Percentiles rank a stretch among this genome's conserved stretches.
phyloP scores from a whole-genome alignment of 257 asterid species.

The Voacanga thouarsii region DNA sequence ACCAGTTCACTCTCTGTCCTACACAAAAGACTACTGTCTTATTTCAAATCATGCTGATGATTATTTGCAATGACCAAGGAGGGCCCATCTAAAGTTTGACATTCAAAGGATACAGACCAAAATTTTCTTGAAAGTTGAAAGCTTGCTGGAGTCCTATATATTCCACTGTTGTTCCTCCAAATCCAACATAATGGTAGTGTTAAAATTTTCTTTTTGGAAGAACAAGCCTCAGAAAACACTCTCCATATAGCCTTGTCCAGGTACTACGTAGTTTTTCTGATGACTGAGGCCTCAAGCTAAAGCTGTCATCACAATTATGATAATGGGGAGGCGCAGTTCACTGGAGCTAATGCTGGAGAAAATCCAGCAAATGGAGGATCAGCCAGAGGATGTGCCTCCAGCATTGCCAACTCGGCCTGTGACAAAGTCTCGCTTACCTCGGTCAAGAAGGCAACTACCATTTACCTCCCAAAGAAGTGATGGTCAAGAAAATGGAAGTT shows the following conservation, averaged over 20 bases:
- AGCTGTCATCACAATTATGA: conserved; percentile 26
- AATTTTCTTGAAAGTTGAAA: conserved; percentile 27
- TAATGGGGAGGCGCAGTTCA: conserved; percentile 56
- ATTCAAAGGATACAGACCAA: conserved; percentile 32
- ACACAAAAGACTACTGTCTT: background rate
- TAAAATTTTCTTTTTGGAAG: conserved; percentile 29
- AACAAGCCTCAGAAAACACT: conserved; percentile 22
- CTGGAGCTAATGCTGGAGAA: conserved; percentile 71
- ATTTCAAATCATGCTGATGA: background rate
- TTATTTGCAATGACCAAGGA: background rate
- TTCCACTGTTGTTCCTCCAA: conserved; percentile 27
- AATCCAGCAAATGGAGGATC: conserved; percentile 48
- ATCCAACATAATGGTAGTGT: conserved; percentile 4
- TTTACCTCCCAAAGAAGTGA: conserved; percentile 15
- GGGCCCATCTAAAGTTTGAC: conserved; percentile 24
- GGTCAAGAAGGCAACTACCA: conserved; percentile 37
- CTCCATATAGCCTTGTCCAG: background rate
- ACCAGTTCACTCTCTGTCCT: background rate
- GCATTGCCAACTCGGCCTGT: conserved; percentile 68
- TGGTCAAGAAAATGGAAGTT: conserved; percentile 16
- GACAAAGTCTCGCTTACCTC: conserved; percentile 57
- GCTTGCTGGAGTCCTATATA: background rate
- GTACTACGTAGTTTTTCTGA: background rate
- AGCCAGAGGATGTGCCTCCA: conserved; percentile 43
- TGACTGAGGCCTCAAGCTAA: conserved; percentile 4